phyloP scores from a whole-genome alignment of 2,329 filamentous ascomycete genomes.

The Plectosphaerella sp. region DNA sequence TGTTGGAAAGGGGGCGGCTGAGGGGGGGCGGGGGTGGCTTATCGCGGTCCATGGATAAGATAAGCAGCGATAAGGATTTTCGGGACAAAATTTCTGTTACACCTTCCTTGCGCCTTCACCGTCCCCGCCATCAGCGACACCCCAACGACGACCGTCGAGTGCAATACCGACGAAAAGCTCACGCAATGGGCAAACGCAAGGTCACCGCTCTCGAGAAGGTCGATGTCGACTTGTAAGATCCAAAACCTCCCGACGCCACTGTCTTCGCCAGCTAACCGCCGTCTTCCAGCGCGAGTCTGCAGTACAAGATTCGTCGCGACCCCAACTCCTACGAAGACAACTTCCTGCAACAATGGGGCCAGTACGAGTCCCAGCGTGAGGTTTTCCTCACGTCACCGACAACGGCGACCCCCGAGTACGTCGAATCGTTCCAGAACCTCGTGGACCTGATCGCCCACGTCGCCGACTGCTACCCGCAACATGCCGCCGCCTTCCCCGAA shows the following conservation, averaged over 20 bases:
- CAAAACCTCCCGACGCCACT: not conserved
- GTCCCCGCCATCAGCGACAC: not conserved
- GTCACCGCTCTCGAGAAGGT: conserved; percentile 92
- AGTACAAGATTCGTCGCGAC: conserved; percentile 87
- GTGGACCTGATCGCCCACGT: conserved; percentile 93
- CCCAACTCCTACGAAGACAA: conserved; percentile 88
- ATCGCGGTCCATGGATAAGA: not conserved
- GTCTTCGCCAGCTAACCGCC: conserved; percentile 18
- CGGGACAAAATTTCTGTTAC: not conserved
- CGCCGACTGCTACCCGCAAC: conserved; percentile 84
- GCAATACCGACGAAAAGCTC: not conserved
- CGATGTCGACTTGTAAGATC: conserved; percentile 73
- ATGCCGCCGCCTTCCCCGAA: conserved; percentile 71
- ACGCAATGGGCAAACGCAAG: conserved; percentile 78
- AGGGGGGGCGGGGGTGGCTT: not conserved
- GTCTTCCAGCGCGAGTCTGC: conserved; percentile 66
- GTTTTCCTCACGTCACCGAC: conserved; percentile 84
- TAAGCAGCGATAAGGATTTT: not conserved
- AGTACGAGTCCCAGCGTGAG: conserved; percentile 87
- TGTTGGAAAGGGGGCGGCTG: too few relatives aligned
- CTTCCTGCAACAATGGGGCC: conserved; percentile 81
- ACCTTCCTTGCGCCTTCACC: not conserved
- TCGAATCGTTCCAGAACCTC: conserved; percentile 82
- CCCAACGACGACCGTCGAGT: not conserved
- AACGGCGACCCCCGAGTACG: conserved; percentile 70